Percentiles rank a stretch among this genome's conserved stretches.
These are phyloP conservation scores for Nicotiana knightiana DNA, from an alignment of 257 asterid genomes.

Conservation along the genomic window DNA sequence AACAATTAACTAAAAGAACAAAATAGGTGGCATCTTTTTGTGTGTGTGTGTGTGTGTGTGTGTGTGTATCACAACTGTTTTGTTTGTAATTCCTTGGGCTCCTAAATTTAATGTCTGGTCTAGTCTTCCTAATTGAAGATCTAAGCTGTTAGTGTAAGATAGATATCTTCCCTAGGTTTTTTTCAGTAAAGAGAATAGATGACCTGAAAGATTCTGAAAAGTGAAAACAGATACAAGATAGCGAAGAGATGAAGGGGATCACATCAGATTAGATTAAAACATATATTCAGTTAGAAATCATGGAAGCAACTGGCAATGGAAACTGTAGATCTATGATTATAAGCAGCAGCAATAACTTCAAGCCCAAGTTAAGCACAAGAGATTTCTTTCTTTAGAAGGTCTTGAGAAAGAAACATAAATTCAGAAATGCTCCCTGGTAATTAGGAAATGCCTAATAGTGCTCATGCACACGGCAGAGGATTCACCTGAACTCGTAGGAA, in stretches of 20 bases:
- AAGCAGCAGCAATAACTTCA: neutral
- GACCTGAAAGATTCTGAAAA: neutral
- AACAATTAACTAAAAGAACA: neutral
- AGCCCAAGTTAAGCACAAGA: neutral
- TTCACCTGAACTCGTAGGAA: neutral
- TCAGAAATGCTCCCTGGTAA: neutral
- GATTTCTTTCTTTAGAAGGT: neutral
- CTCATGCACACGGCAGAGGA: neutral
- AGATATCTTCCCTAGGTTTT: neutral
- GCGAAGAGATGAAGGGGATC: neutral
- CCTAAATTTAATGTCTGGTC: neutral
- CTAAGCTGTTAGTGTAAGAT: neutral
- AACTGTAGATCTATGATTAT: neutral
- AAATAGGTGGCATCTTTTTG: neutral
- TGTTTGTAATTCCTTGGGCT: neutral
- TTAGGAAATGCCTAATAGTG: neutral
- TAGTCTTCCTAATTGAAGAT: neutral
- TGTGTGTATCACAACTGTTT: neutral
- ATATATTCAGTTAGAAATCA: neutral
- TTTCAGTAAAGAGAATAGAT: neutral
- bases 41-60: too few relatives aligned
- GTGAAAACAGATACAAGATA: neutral
- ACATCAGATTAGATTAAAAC: neutral
- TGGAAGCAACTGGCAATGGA: neutral
- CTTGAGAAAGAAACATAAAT: neutral